These are phyloP conservation scores for Edaphochlamys debaryana DNA, from an alignment of 139 green algal species.

Conservation along the genomic window DNA sequence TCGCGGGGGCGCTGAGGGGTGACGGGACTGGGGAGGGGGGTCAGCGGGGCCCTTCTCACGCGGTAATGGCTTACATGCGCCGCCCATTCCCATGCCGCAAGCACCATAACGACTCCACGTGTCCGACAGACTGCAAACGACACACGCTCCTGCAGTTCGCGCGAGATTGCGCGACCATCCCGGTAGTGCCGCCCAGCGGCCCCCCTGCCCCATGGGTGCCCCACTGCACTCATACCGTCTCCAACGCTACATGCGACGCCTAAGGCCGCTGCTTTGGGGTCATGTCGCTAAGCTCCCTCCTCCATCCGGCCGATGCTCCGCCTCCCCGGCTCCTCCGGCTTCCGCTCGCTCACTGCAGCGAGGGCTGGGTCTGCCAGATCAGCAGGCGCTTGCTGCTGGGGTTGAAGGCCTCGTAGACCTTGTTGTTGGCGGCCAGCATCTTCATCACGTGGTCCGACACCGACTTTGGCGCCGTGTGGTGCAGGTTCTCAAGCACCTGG, in stretches of 20 bases:
- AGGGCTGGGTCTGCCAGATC: constrained; percentile 70
- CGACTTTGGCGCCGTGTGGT: constrained; percentile 67
- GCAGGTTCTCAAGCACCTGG: constrained; percentile 64
- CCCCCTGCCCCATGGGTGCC: too few relatives aligned
- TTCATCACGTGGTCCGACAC: constrained; percentile 59
- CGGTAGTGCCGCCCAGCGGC: too few relatives aligned
- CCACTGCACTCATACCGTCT: too few relatives aligned
- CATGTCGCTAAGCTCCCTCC: constrained; percentile 30
- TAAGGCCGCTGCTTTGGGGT: neutral
- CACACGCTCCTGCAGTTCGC: too few relatives aligned
- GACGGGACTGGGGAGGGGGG: too few relatives aligned
- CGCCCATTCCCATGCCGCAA: too few relatives aligned
- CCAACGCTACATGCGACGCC: neutral
- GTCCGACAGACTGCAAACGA: too few relatives aligned
- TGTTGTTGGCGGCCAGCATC: constrained; percentile 70
- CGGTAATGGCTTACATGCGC: too few relatives aligned
- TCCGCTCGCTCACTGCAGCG: constrained; percentile 51
- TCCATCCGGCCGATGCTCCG: neutral
- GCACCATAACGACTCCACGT: too few relatives aligned
- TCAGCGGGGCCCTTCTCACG: too few relatives aligned
- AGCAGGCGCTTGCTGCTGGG: constrained; percentile 69
- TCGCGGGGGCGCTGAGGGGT: too few relatives aligned
- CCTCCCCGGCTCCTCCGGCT: neutral
- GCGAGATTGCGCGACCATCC: too few relatives aligned
- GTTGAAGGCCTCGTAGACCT: constrained; percentile 74